Percentiles rank a stretch among this genome's conserved stretches.
Evolutionary conservation across 331 rosid species (phyloP).

Genomic region (Arachis monticola): DNA sequence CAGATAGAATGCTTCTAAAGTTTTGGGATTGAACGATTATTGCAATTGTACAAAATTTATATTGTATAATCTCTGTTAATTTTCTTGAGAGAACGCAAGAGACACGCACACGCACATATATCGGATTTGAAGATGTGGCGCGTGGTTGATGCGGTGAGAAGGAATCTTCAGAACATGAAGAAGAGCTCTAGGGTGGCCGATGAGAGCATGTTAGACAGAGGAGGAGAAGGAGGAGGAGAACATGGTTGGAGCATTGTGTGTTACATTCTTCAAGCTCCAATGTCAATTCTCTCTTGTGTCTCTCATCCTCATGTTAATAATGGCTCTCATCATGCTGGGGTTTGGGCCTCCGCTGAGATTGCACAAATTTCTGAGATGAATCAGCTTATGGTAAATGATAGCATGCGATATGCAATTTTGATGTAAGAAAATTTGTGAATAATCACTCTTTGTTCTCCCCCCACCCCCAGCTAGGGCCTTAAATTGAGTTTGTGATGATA

Average conservation of each 20-base stretch:
- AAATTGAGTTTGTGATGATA: not conserved
- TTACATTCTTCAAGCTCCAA: slow-evolving; percentile 58
- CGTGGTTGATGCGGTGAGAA: slow-evolving; percentile 48
- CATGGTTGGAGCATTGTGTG: slow-evolving; percentile 52
- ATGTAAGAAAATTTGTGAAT: slow-evolving; percentile 46
- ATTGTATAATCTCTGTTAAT: not conserved
- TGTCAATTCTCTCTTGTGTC: slow-evolving; percentile 62
- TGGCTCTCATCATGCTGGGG: slow-evolving; percentile 54
- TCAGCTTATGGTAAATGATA: slow-evolving; percentile 70
- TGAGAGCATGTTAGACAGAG: slow-evolving; percentile 61
- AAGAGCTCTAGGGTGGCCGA: slow-evolving; percentile 75
- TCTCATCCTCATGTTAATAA: slow-evolving; percentile 56
- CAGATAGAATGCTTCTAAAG: not conserved
- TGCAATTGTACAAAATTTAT: not conserved
- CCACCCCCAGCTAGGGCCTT: not conserved
- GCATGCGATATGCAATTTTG: slow-evolving; percentile 78
- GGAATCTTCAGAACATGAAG: slow-evolving; percentile 59
- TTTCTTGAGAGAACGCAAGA: not conserved
- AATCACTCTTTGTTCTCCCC: not conserved
- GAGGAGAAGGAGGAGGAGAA: slow-evolving; percentile 41
- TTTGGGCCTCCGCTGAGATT: slow-evolving; percentile 63
- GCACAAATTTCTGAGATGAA: slow-evolving; percentile 68
- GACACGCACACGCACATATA: not conserved
- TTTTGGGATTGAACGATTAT: not conserved
- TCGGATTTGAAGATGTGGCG: slow-evolving; percentile 42